Evolutionary conservation across 495 filamentous ascomycete species (phyloP), one percentile per base, ranked within the genome.

Genomic region (Neurospora sp.): DNA sequence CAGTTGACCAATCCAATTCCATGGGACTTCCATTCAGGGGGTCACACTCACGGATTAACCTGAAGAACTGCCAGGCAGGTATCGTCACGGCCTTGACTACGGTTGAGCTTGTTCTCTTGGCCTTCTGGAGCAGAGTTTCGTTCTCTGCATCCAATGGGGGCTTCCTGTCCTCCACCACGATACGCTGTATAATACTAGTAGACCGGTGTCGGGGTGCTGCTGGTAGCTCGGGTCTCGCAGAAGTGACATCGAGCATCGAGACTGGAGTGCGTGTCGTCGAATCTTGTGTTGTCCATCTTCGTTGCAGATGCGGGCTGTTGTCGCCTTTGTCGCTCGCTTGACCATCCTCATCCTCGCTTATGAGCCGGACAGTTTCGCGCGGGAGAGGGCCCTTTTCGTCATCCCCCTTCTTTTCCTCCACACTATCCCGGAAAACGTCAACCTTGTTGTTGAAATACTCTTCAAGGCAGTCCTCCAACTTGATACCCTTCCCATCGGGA

Each of bases 11-110:
- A 27, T 65, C 27, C 27, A 39, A 68, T 61, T 8, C n/a, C 42
- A 38, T 7, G 69, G 22, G 47, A 59, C 42, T 9, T 22, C 27
- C 31, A 71, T 38, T n/a, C 22, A 14, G 53, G 6, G 27, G 44
- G 37, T 74, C 27, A 44, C 68, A 83, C 90, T 74, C 82, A 92
- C 92, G 93, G 72, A 96, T 94, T 45, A 97, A 82, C 77, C 90
- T 92, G 81, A 97, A 98, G 77, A 99, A 98, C 77, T 97, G 96
- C 95, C 95, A 99, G 14, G 96, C 96, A 14, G 95, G 96, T 86
- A 99, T 97, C 79, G 95, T 89, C 16, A 98, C 91, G 77, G 96
- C 93, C 78, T 92, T 96, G 42, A 91, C 85, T 40, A 92, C 84
- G 71, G 73, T 85, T 40, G 82, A 87, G 10, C 82, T 83, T 47